Conservation (phyloP, 106 monocot species). For the Vanilla planifolia region DNA sequence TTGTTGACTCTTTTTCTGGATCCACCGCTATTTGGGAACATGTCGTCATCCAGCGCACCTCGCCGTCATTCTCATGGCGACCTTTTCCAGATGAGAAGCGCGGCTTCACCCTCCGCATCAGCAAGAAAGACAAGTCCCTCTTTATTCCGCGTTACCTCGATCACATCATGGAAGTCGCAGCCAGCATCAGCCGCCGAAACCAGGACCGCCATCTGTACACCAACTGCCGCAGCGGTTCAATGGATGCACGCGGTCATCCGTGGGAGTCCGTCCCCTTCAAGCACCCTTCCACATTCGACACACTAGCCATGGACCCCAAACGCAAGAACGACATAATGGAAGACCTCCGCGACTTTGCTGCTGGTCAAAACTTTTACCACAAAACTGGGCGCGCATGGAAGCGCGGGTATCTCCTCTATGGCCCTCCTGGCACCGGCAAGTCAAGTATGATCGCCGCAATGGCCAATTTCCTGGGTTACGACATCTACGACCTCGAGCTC, state of each 20-base stretch:
- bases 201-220: conserved; percentile 71
- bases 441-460: conserved; percentile 93
- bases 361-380: conserved; percentile 44
- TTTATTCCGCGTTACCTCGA: conserved; percentile 60
- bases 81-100: conserved; percentile 83
- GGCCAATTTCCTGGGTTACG: conserved; percentile 78
- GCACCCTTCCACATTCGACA: conserved; percentile 91
- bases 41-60: conserved; percentile 57
- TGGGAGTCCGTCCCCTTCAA: conserved; percentile 94
- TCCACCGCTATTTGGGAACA: conserved; percentile 69
- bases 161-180: conserved; percentile 72
- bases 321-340: conserved; percentile 43
- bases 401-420: conserved; percentile 68
- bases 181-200: conserved; percentile 46
- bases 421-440: conserved; percentile 89
- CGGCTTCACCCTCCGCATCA: conserved; percentile 57
- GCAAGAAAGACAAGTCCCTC: conserved; percentile 39
- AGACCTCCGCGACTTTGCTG: conserved; percentile 48
- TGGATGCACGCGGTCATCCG: conserved; percentile 57
- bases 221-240: conserved; percentile 43
- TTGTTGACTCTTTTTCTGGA: conserved; percentile 55
- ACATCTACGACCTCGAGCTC: conserved; percentile 86
- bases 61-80: conserved; percentile 64
- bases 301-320: conserved; percentile 69
- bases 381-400: conserved; percentile 81